Evolutionary conservation across 345 rosid genomes (phyloP), one percentile per base, ranked within the genome.

Genomic region (Mangifera indica): DNA sequence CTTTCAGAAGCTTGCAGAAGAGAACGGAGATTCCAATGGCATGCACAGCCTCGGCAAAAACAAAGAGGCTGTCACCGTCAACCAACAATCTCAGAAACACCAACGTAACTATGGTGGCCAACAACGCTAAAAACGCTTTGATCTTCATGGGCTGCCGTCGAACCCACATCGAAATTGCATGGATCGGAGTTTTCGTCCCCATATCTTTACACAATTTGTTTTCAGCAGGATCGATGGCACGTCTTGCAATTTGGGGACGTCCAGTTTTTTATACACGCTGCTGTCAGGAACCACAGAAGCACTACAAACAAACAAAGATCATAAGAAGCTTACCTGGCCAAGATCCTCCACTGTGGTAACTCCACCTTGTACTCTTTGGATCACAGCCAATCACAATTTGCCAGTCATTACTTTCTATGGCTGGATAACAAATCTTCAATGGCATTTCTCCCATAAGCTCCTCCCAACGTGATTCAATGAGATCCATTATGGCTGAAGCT

Each of bases 81-180:
- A 94, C 97, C 71, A 92, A 87, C 85, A 85, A 72, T 72, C 91
- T 90, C 7, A 94, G 79, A 67, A 94, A 66, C 11, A 92, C 87
- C 4, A 92, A 86, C n/a, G 90, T 85, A 22, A 84, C 79, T 81
- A 94, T 79, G 69, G 84, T 97, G n/a, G 88, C 75, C 0, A 87
- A 74, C 73, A 85, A 86, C 13, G 87, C 91, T 53, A 90, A 80
- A 73, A 88, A 82, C n/a, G 83, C 89, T 83, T 87, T 91, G 60
- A 91, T 83, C 82, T 88, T 91, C 8, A 94, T 89, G n/a, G 96
- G 96, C 79, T 91, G 96, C 81, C 91, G 89, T 17, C 96, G 86
- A 44, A 90, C 86, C 98, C 98, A 91, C 75, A 87, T 76, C 67
- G 88, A 74, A 72, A 89, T 76, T 64, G 83, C 85, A 77, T 84